phyloP scores from a whole-genome alignment of 1,284 basidiomycete species.

The Microbotryum silenes-acaulis region DNA sequence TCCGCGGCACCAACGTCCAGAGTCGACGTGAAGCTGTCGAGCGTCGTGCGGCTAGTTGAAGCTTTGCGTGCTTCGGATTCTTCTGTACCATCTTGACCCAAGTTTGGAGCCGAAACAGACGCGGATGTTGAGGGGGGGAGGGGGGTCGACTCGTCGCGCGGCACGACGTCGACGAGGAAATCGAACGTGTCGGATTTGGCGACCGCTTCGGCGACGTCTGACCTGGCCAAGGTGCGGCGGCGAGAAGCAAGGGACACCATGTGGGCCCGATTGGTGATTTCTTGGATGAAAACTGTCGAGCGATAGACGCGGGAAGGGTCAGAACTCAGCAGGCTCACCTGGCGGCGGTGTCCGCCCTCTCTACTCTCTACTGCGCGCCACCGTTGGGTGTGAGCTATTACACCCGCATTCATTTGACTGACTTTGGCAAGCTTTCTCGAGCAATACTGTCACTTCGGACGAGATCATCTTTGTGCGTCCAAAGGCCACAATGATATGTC shows the following conservation, averaged over 20 bases:
- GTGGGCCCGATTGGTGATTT: constrained; percentile 87
- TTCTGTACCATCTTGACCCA: no score
- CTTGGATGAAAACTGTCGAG: constrained; percentile 76
- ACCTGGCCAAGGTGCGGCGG: constrained; percentile 77
- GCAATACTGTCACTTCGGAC: constrained; percentile 87
- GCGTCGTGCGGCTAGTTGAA: no score
- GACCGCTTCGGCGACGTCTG: constrained; percentile 82
- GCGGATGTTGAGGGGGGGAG: no score
- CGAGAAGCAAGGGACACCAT: constrained; percentile 88
- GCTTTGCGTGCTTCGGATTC: no score
- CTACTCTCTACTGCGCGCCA: background rate
- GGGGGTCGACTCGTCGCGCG: no score
- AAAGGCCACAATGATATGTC: background rate
- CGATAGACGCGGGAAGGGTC: background rate
- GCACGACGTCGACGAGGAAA: constrained; percentile 39
- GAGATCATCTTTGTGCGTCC: constrained; percentile 70
- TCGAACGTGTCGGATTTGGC: constrained; percentile 60
- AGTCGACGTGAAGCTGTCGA: no score
- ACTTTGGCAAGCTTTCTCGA: constrained; percentile 96
- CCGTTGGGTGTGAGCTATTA: background rate
- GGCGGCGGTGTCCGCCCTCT: background rate
- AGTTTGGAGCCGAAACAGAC: no score
- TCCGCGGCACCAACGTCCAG: no score
- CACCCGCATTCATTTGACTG: constrained; percentile 39
- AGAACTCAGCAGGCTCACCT: background rate